Evolutionary conservation across 352 stramenopile species (phyloP).

Genomic region (Pythium plurisporium): DNA sequence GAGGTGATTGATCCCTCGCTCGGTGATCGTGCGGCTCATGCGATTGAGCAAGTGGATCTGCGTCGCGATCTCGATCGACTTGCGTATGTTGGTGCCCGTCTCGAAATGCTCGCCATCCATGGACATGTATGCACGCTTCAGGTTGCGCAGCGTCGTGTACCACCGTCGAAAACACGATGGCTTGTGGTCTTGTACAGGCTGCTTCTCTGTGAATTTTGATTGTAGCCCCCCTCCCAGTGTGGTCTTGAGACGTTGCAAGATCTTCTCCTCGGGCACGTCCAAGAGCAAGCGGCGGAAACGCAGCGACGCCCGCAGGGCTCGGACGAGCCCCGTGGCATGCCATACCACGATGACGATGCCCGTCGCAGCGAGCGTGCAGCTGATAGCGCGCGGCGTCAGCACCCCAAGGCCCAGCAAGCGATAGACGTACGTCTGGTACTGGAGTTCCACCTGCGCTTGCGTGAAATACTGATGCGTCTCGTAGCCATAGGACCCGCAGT

Average conservation of each 20-base stretch:
- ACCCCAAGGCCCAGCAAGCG: constrained; percentile 4
- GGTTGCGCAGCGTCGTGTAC: not conserved
- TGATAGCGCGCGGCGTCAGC: not conserved
- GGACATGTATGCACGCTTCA: constrained; percentile 2
- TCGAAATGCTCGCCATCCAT: constrained; percentile 13
- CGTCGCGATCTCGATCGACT: constrained; percentile 13
- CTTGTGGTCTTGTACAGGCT: too few species aligned
- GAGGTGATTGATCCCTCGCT: constrained; percentile 4
- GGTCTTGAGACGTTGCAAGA: not conserved
- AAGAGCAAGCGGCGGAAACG: constrained; percentile 3
- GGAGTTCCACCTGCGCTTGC: not conserved
- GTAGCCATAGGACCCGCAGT: constrained; percentile 5
- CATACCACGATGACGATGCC: not conserved
- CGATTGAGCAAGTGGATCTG: constrained; percentile 3
- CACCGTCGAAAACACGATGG: too few species aligned
- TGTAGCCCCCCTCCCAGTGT: too few species aligned
- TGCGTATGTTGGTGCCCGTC: constrained; percentile 6
- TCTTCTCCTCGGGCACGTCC: constrained; percentile 3
- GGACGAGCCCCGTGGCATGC: not conserved
- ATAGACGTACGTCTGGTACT: not conserved
- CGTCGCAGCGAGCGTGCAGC: not conserved
- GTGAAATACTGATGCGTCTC: constrained; percentile 2
- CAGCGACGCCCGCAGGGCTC: not conserved
- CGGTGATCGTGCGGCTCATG: constrained; percentile 5
- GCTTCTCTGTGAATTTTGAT: too few species aligned